These are phyloP conservation scores for Sungouiella blattae DNA, from an alignment of 805 yeast species.

Conservation along the genomic window DNA sequence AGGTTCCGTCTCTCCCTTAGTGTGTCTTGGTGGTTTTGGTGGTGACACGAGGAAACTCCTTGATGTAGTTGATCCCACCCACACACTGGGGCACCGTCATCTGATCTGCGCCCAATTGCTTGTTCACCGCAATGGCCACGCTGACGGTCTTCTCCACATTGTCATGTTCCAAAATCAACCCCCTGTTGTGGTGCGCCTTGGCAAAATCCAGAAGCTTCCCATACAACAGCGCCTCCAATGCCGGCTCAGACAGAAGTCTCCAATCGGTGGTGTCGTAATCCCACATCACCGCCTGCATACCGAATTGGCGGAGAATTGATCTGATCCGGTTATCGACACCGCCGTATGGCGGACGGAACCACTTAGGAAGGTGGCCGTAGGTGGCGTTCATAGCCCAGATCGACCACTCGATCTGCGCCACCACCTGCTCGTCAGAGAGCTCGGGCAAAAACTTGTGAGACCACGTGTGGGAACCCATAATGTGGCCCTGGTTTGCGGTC, in stretches of 20 bases:
- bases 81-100: constrained; percentile 78
- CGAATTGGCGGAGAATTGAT: constrained; percentile 74
- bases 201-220: constrained; percentile 57
- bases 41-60: constrained; percentile 24
- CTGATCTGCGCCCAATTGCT: constrained; percentile 48
- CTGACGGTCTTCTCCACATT: constrained; percentile 62
- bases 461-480: constrained; percentile 91
- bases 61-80: constrained; percentile 61
- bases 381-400: constrained; percentile 98
- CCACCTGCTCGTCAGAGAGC: constrained; percentile 71
- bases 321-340: constrained; percentile 88
- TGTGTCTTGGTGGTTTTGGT: no score
- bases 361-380: constrained; percentile 78
- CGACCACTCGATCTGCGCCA: constrained; percentile 92
- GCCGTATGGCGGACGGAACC: constrained; percentile 97
- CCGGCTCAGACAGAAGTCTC: constrained; percentile 26
- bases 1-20: no score
- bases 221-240: constrained; percentile 34
- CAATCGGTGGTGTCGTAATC: constrained; percentile 90
- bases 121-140: constrained; percentile 56
- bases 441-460: constrained; percentile 81
- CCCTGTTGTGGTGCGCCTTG: constrained; percentile 30
- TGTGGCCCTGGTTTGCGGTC: constrained; percentile 62
- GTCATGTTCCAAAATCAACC: constrained; percentile 87
- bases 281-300: constrained; percentile 88